These are phyloP conservation scores for Colletotrichum sp. DNA, from an alignment of 2,329 filamentous ascomycete species.

Conservation along the genomic window DNA sequence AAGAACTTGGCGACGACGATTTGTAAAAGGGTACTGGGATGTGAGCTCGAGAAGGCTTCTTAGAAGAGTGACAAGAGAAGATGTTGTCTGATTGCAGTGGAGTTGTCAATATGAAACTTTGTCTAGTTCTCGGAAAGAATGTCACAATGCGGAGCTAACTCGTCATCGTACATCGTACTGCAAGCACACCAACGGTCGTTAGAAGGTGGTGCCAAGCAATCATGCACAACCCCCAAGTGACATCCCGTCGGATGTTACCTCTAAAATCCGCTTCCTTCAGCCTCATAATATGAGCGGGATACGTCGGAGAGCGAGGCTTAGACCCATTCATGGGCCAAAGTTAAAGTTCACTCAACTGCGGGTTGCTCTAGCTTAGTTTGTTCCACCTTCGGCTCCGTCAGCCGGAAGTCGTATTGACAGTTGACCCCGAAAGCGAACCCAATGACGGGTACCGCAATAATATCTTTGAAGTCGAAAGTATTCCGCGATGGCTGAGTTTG, in stretches of 20 bases:
- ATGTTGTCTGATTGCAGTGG: neutral
- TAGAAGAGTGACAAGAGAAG: neutral
- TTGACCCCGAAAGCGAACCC: neutral
- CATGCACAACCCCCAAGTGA: neutral
- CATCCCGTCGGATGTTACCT: neutral
- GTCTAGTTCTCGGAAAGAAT: neutral
- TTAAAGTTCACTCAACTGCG: neutral
- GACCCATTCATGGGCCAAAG: neutral
- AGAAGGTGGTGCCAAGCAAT: rapidly evolving
- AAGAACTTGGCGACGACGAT: neutral
- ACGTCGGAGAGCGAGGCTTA: neutral
- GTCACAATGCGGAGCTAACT: neutral
- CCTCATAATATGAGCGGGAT: neutral
- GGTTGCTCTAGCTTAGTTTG: neutral
- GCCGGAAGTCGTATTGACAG: neutral
- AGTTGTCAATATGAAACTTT: neutral
- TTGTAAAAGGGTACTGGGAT: neutral
- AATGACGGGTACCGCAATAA: rapidly evolving
- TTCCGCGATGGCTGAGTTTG: neutral
- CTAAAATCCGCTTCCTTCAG: neutral
- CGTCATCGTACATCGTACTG: neutral
- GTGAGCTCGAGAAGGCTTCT: neutral
- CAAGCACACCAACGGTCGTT: neutral
- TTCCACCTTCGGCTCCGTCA: neutral
- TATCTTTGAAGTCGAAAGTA: neutral